A percentile compares a stretch with the other conserved stretches of the same genome.
Conservation (phyloP, 192 early-diverging fungal species). For the Backusella circina region DNA sequence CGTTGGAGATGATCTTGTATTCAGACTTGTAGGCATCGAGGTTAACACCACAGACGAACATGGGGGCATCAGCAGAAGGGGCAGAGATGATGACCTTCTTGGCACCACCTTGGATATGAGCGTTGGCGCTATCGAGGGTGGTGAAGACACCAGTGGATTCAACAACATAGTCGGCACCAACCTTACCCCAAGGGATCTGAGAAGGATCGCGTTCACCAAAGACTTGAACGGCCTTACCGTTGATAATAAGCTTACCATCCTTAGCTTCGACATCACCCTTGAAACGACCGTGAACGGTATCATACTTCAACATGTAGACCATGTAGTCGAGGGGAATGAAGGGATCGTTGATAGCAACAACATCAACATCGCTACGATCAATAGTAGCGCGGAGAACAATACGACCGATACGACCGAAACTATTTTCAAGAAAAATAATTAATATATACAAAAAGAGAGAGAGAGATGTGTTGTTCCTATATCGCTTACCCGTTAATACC, state of each 20-base stretch:
- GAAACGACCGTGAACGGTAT: constrained; percentile 97
- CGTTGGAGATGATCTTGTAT: constrained; percentile 93
- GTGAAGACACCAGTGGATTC: constrained; percentile 99
- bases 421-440: constrained; percentile 14
- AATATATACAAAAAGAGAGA: background rate
- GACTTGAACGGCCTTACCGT: constrained; percentile 78
- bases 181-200: constrained; percentile 85
- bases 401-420: constrained; percentile 98
- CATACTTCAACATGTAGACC: constrained; percentile 98
- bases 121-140: constrained; percentile 78
- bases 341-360: constrained; percentile 95
- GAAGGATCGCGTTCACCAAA: constrained; percentile 75
- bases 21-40: constrained; percentile 85
- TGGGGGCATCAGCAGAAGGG: constrained; percentile 94
- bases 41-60: constrained; percentile 99
- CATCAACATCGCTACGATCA: constrained; percentile 64
- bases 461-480: background rate
- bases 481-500: constrained; percentile 16
- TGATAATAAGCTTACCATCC: constrained; percentile 87
- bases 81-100: constrained; percentile 99
- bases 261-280: constrained; percentile 77
- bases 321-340: constrained; percentile 97
- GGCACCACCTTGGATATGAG: constrained; percentile 89
- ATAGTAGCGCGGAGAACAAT: constrained; percentile 91
- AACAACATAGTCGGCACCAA: constrained; percentile 88